phyloP scores from a whole-genome alignment of 306 rosid genomes.

The Benincasa hispida region DNA sequence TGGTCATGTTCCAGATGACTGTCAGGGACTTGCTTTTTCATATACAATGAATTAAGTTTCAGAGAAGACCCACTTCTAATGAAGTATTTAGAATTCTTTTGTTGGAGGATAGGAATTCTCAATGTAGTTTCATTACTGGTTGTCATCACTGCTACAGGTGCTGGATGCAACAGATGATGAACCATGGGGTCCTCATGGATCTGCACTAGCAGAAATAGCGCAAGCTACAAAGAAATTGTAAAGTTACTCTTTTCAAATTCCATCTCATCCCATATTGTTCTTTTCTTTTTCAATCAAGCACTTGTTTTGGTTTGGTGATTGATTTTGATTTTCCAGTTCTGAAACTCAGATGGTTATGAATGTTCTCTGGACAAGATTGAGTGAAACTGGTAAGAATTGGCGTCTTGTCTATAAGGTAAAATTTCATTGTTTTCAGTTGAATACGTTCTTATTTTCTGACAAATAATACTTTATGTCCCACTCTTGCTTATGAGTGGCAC shows the following conservation, averaged over 20 bases:
- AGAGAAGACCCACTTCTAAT: not conserved
- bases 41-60: not conserved
- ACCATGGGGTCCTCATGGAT: slow-evolving; percentile 99
- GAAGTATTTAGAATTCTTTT: not conserved
- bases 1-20: not conserved
- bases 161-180: slow-evolving; percentile 97
- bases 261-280: not conserved
- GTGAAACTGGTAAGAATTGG: slow-evolving; percentile 96
- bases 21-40: not conserved
- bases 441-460: not conserved
- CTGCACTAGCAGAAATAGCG: slow-evolving; percentile 83
- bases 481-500: not conserved
- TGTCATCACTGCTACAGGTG: slow-evolving; percentile 34
- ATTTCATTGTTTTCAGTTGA: not conserved
- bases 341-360: slow-evolving; percentile 98
- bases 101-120: not conserved
- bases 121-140: not conserved
- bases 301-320: slow-evolving; percentile 5
- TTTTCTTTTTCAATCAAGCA: slow-evolving; percentile 5
- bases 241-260: not conserved
- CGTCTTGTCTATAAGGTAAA: slow-evolving; percentile 92
- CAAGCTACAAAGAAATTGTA: slow-evolving; percentile 96
- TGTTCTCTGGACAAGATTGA: slow-evolving; percentile 91
- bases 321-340: slow-evolving; percentile 43
- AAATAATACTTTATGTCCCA: slow-evolving; percentile 1